These are phyloP conservation scores for Candida quercuum DNA, from an alignment of 805 yeast species.

Conservation along the genomic window DNA sequence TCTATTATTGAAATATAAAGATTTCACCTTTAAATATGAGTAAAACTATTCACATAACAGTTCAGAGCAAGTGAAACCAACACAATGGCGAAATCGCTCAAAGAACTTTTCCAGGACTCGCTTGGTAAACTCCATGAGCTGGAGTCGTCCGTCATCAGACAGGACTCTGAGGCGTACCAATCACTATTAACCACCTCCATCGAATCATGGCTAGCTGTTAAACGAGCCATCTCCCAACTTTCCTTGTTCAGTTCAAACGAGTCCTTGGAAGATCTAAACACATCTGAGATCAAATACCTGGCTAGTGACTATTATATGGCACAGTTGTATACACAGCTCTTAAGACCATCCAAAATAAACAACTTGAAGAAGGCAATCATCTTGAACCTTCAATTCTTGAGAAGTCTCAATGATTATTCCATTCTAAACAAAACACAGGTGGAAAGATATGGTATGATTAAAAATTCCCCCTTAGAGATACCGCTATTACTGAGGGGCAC, in stretches of 20 bases:
- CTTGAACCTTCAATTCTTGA: constrained; percentile 39
- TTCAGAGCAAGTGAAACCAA: too few relatives aligned
- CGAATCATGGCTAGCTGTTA: constrained; percentile 39
- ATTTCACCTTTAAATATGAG: too few relatives aligned
- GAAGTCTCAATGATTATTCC: constrained; percentile 39
- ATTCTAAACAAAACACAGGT: constrained; percentile 35
- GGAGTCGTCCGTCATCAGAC: constrained; percentile 25
- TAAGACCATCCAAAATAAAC: constrained; percentile 24
- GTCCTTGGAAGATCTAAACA: constrained; percentile 58
- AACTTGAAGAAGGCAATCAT: constrained; percentile 38
- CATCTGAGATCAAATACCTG: constrained; percentile 56
- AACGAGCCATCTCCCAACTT: constrained; percentile 37
- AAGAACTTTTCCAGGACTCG: constrained; percentile 3
- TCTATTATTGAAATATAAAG: too few relatives aligned
- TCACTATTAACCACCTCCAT: constrained; percentile 29
- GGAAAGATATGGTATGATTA: constrained; percentile 31
- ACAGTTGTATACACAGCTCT: constrained; percentile 22
- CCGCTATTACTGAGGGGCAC: background rate
- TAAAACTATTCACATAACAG: too few relatives aligned
- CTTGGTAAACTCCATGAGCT: background rate
- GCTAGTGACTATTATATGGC: constrained; percentile 59
- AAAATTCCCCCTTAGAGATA: constrained; percentile 19
- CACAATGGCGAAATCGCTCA: constrained; percentile 2
- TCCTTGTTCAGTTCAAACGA: constrained; percentile 72
- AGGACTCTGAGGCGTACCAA: constrained; percentile 41